phyloP scores from a whole-genome alignment of 1,284 basidiomycete genomes.

The Pholiota adiposa region DNA sequence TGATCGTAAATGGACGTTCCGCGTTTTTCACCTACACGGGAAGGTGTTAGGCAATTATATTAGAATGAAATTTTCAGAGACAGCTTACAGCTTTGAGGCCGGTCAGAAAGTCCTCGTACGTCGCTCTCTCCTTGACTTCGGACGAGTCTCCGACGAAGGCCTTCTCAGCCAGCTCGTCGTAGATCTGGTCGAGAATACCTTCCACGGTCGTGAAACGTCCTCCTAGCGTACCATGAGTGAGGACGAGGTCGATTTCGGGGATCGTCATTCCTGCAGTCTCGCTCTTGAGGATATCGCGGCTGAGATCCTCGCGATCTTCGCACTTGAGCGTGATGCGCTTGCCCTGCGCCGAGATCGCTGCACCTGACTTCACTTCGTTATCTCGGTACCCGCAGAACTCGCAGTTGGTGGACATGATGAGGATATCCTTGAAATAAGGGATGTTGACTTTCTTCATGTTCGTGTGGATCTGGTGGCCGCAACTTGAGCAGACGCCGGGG shows the following conservation, averaged over 20 bases:
- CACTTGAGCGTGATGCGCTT: slow-evolving; percentile 91
- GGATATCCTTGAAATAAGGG: slow-evolving; percentile 98
- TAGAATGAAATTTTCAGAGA: neutral
- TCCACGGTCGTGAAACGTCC: slow-evolving; percentile 99
- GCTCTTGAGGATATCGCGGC: slow-evolving; percentile 94
- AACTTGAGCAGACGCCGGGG: slow-evolving; percentile 88
- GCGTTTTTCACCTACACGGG: slow-evolving; percentile 71
- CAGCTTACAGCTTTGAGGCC: slow-evolving; percentile 76
- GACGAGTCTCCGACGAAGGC: slow-evolving; percentile 84
- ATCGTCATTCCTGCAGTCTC: slow-evolving; percentile 91
- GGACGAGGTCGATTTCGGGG: slow-evolving; percentile 93
- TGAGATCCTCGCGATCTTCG: slow-evolving; percentile 93
- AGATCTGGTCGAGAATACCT: slow-evolving; percentile 93
- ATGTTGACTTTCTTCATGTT: slow-evolving; percentile 97
- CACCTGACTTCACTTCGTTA: slow-evolving; percentile 96
- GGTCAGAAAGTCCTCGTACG: slow-evolving; percentile 79
- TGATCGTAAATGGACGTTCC: slow-evolving; percentile 83
- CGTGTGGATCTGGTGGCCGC: slow-evolving; percentile 84
- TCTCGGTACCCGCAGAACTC: slow-evolving; percentile 94
- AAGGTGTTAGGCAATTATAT: neutral
- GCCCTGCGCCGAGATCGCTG: slow-evolving; percentile 86
- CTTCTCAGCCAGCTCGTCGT: slow-evolving; percentile 94
- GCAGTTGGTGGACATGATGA: slow-evolving; percentile 99
- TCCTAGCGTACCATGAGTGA: slow-evolving; percentile 94
- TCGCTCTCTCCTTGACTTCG: slow-evolving; percentile 48